Conservation (phyloP, 805 yeast genomes). For the Saccharomycopsis oosterbeekiorum region DNA sequence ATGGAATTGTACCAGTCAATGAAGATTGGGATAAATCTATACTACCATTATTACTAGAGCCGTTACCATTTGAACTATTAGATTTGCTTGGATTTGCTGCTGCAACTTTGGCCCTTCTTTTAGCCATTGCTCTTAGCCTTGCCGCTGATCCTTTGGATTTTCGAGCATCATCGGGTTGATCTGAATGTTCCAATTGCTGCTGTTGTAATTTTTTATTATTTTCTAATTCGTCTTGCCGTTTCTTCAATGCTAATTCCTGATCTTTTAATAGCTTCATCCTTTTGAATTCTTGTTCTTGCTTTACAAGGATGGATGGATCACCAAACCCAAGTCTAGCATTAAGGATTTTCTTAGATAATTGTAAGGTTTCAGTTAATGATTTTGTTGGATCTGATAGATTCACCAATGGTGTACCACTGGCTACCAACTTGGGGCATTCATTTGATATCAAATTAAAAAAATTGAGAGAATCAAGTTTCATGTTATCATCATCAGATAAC, state of each 20-base stretch:
- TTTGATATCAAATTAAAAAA: slow-evolving; percentile 26
- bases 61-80: slow-evolving; percentile 24
- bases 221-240: slow-evolving; percentile 14
- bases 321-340: slow-evolving; percentile 35
- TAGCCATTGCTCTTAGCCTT: slow-evolving; percentile 89
- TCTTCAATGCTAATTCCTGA: slow-evolving; percentile 19
- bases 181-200: slow-evolving; percentile 17
- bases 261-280: slow-evolving; percentile 15
- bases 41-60: slow-evolving; percentile 32
- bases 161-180: slow-evolving; percentile 19
- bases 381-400: slow-evolving; percentile 24
- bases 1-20: slow-evolving; percentile 15
- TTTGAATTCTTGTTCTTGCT: slow-evolving; percentile 15
- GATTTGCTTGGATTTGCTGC: slow-evolving; percentile 26
- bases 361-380: slow-evolving; percentile 35
- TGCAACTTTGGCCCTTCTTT: slow-evolving; percentile 69
- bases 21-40: slow-evolving; percentile 68
- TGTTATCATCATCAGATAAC: slow-evolving; percentile 20
- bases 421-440: slow-evolving; percentile 42
- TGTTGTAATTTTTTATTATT: slow-evolving; percentile 10
- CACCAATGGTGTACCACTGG: slow-evolving; percentile 45
- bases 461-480: slow-evolving; percentile 27
- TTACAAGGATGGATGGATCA: slow-evolving; percentile 19
- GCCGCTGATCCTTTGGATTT: slow-evolving; percentile 39
- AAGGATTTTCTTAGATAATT: slow-evolving; percentile 39